Evolutionary conservation across 108 stramenopile species (phyloP).

Genomic region (Cyclotella kingstonii): DNA sequence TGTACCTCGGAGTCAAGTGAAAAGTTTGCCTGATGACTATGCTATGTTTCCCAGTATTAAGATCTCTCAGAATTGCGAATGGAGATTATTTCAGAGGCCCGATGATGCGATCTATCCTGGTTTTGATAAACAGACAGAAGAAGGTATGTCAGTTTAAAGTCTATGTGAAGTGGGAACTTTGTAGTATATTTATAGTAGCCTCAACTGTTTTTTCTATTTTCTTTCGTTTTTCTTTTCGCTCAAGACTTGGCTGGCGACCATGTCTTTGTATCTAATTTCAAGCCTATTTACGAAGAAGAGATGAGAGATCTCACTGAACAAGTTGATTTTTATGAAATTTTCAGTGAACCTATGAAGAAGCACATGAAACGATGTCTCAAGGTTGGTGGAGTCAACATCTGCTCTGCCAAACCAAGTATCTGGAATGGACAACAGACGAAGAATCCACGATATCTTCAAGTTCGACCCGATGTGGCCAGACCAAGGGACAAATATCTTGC

Average conservation of each 20-base stretch:
- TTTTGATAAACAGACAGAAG: slow-evolving; percentile 57
- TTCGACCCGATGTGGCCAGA: slow-evolving; percentile 49
- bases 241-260: slow-evolving; percentile 41
- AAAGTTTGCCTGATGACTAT: slow-evolving; percentile 44
- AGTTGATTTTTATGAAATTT: slow-evolving; percentile 55
- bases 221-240: neutral
- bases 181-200: neutral
- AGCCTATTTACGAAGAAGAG: slow-evolving; percentile 49
- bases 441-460: slow-evolving; percentile 60
- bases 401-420: slow-evolving; percentile 54
- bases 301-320: slow-evolving; percentile 54
- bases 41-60: slow-evolving; percentile 44
- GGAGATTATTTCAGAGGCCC: slow-evolving; percentile 60
- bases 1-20: slow-evolving; percentile 51
- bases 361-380: slow-evolving; percentile 50
- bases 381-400: slow-evolving; percentile 45
- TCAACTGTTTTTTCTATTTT: neutral
- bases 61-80: slow-evolving; percentile 56
- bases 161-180: neutral
- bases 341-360: slow-evolving; percentile 56
- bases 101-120: slow-evolving; percentile 60
- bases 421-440: slow-evolving; percentile 49
- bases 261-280: slow-evolving; percentile 52
- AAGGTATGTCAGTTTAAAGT: neutral
- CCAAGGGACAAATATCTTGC: slow-evolving; percentile 50